phyloP scores from a whole-genome alignment of 2,329 filamentous ascomycete species.

The Pseudogymnoascus destructans region DNA sequence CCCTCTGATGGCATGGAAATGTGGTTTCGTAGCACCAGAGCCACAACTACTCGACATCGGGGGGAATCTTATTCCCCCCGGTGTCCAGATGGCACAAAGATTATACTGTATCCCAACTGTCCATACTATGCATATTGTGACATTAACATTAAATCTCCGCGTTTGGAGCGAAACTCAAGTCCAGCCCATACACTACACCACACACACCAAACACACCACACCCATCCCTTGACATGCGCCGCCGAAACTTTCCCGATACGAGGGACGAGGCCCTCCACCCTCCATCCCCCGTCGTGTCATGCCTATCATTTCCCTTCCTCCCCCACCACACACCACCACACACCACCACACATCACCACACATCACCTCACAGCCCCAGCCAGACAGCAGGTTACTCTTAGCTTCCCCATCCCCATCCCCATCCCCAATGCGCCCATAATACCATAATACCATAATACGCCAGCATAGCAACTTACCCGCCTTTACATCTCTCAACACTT shows the following conservation, averaged over 20 bases:
- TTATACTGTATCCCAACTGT: background rate
- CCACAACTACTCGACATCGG: no score
- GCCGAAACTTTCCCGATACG: background rate
- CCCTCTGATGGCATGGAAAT: conserved; percentile 6
- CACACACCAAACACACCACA: no score
- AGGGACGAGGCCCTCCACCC: background rate
- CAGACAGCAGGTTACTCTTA: background rate
- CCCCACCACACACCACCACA: background rate
- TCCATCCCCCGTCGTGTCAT: background rate
- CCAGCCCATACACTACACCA: background rate
- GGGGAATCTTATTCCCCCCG: no score
- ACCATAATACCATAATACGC: background rate
- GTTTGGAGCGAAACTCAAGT: conserved; percentile 3
- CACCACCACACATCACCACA: background rate
- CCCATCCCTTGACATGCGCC: background rate
- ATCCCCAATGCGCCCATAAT: conserved; percentile 4
- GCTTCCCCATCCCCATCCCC: background rate
- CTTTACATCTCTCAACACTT: background rate
- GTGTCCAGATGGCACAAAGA: background rate
- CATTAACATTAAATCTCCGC: no score
- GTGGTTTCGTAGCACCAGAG: conserved; percentile 1
- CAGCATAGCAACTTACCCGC: background rate
- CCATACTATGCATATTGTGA: background rate
- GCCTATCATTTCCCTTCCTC: background rate
- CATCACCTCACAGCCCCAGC: background rate